A percentile compares a stretch with the other conserved stretches of the same genome.
phyloP scores from a whole-genome alignment of 192 early-diverging fungal genomes.

The Entophlyctis luteolus region DNA sequence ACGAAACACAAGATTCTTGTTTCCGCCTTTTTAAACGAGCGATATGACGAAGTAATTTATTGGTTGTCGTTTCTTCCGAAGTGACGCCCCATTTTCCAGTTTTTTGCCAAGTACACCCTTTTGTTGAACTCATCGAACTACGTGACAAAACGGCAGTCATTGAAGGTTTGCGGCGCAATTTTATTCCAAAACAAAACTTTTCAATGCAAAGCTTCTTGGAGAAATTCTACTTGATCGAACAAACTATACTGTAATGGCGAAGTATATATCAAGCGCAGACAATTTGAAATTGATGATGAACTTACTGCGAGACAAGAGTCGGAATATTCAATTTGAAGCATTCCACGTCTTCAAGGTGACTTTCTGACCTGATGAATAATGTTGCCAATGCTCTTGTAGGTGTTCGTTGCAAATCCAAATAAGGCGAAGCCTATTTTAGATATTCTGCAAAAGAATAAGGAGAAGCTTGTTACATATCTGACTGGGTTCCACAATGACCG shows the following conservation, averaged over 20 bases:
- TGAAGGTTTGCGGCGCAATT: too few species aligned
- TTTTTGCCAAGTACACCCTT: slow-evolving; percentile 83
- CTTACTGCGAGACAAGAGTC: slow-evolving; percentile 85
- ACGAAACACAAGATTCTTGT: slow-evolving; percentile 93
- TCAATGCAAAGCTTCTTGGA: slow-evolving; percentile 70
- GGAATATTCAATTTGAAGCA: slow-evolving; percentile 99
- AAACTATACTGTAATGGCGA: slow-evolving; percentile 93
- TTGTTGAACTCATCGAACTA: slow-evolving; percentile 88
- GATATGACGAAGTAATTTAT: slow-evolving; percentile 72
- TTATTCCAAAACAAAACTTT: too few species aligned
- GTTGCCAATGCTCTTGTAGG: slow-evolving; percentile 41
- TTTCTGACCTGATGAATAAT: neutral
- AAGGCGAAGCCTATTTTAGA: slow-evolving; percentile 89
- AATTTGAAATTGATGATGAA: slow-evolving; percentile 99
- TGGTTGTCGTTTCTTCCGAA: neutral
- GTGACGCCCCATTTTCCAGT: slow-evolving; percentile 54
- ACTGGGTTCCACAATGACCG: slow-evolving; percentile 92
- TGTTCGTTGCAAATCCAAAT: slow-evolving; percentile 97
- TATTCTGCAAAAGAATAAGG: slow-evolving; percentile 88
- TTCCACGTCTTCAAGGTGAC: slow-evolving; percentile 98
- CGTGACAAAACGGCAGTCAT: slow-evolving; percentile 94
- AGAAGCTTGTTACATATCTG: slow-evolving; percentile 83
- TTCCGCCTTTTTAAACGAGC: slow-evolving; percentile 77
- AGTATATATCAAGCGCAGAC: slow-evolving; percentile 84
- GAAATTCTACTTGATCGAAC: slow-evolving; percentile 94